Conservation (phyloP, 345 rosid genomes). For the Eutrema japonicum region DNA sequence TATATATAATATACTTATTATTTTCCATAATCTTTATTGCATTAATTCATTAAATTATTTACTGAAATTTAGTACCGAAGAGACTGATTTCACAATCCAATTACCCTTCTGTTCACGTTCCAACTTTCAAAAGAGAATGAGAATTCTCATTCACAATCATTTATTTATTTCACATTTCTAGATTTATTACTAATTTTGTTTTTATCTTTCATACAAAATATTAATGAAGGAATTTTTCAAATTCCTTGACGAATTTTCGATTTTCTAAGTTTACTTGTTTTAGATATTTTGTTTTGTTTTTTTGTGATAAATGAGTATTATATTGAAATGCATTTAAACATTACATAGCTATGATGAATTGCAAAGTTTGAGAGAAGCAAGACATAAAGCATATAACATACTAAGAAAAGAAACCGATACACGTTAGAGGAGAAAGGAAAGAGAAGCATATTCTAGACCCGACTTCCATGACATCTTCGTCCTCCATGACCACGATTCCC, state of each 20-base stretch:
- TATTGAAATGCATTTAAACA: not conserved
- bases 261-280: slow-evolving; percentile 28
- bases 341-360: too few relatives aligned
- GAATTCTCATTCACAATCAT: slow-evolving; percentile 4
- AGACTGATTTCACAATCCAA: slow-evolving; percentile 46
- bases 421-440: too few relatives aligned
- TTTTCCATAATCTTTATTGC: too few relatives aligned
- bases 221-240: slow-evolving; percentile 31
- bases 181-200: not conserved
- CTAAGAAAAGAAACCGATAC: too few relatives aligned
- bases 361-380: too few relatives aligned
- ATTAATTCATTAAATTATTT: not conserved
- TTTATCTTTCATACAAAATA: slow-evolving; percentile 1
- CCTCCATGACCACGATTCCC: too few relatives aligned
- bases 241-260: slow-evolving; percentile 23
- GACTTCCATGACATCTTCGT: too few relatives aligned
- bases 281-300: not conserved
- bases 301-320: too few relatives aligned
- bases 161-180: too few relatives aligned
- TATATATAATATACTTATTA: too few relatives aligned
- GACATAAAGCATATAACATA: too few relatives aligned
- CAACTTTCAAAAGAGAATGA: slow-evolving; percentile 42
- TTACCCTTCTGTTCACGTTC: slow-evolving; percentile 44
- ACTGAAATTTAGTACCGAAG: slow-evolving; percentile 28
- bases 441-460: too few relatives aligned